Evolutionary conservation across 2,329 filamentous ascomycete species (phyloP), one percentile per base, ranked within the genome.

Genomic region (Geoglossum cookeanum): DNA sequence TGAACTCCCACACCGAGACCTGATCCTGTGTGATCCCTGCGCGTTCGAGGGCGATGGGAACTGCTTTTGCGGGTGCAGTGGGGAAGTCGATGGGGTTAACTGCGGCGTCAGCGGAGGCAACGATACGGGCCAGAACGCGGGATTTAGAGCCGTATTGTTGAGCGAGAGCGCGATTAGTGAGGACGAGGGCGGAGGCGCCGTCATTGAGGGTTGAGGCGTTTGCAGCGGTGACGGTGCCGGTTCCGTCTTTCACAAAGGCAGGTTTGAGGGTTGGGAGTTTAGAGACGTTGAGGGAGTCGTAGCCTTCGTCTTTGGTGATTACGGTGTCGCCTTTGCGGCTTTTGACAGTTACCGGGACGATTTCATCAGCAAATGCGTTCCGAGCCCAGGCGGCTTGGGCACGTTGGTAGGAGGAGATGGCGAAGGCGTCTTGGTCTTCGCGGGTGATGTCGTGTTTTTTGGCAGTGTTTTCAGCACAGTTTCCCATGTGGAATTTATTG

Each of bases 401-500:
- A 58, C 90, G 83, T 71, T 88, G 79, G 71, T 96, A 98, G 3
- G 85, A 92, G 68, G 81, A 78, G 60, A 96, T 89, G 13, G 92
- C 87, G 67, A 94, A 97, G 61, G 84, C 78, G 65, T 98, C 92
- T 72, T 98, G 92, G 68, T 86, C 81, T 70, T 96, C 81, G 13
- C 92, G 77, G 7, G 84, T 83, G 61, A 98, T 79, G 0, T 78
- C 74, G 70, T 87, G 79, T 64, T 90, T 91, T 76, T 94, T 95
- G 53, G 87, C 92, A 1, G 91, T 96, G 63, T 84, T 87, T 74
- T 98, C 92, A 15, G 90, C 90, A 68, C 92, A 98, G 64, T 92
- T 89, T 48, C 92, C 92, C 92, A 98, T 98, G 71, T 97, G 92
- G 66, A 96, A 85, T 68, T 95, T 80, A 69, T 94, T 89, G 71